Evolutionary conservation across 2,329 filamentous ascomycete species (phyloP).

Genomic region (Tolypocladium ophioglossoides): DNA sequence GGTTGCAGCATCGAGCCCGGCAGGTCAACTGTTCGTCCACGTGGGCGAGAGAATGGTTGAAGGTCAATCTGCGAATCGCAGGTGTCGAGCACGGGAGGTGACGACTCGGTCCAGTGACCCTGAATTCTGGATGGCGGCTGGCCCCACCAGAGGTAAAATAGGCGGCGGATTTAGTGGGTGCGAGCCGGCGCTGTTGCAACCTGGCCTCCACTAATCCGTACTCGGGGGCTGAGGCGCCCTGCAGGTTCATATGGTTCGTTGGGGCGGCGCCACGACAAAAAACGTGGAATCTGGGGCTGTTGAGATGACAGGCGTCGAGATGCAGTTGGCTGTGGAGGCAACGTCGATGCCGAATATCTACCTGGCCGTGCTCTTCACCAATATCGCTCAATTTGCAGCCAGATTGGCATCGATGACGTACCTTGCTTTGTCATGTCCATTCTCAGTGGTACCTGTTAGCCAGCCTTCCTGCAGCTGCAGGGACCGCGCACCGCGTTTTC

Average conservation of each 20-base stretch:
- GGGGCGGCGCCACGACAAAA: too few relatives aligned
- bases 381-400: neutral
- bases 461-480: neutral
- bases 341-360: too few relatives aligned
- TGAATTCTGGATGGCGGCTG: neutral
- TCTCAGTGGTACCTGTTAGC: too few relatives aligned
- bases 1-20: neutral
- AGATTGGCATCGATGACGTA: neutral
- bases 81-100: neutral
- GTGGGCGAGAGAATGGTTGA: neutral
- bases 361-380: neutral
- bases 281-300: too few relatives aligned
- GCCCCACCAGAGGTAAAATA: neutral
- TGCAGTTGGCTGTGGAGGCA: too few relatives aligned
- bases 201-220: neutral
- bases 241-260: too few relatives aligned
- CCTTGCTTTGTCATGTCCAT: too few relatives aligned
- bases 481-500: neutral
- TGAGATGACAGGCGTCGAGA: too few relatives aligned
- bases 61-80: neutral
- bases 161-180: neutral
- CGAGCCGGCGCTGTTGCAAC: too few relatives aligned
- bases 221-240: too few relatives aligned
- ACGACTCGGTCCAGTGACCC: constrained; percentile 1
- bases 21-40: neutral